Evolutionary conservation across 495 filamentous ascomycete genomes (phyloP), one percentile per base, ranked within the genome.

Genomic region (Aspergillus saccharolyticus): DNA sequence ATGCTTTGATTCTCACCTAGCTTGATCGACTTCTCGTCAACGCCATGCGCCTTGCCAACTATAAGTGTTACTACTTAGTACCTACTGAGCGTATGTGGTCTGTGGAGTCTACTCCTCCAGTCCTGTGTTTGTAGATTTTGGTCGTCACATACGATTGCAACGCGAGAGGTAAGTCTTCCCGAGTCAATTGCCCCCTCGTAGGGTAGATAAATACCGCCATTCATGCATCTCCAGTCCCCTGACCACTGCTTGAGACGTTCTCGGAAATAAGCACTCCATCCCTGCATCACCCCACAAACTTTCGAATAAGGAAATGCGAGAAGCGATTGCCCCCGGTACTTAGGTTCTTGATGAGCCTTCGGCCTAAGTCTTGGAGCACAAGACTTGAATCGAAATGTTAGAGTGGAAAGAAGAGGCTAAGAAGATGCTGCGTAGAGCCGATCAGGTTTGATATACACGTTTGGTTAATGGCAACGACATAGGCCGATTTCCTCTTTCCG

Each of bases 221-320:
- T 12, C 6, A 33, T 22, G 22, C 47, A 18, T n/a, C 47, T 50
- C 21, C 25, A 54, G 33, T 42, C 22, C 51, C 33, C 45, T 53
- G 59, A 62, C 59, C 59, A 57, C 57, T 39, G 57, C 45, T 55
- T 66, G 48, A 49, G 56, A 56, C 55, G 39, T 50, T 51, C 46
- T 54, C 25, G 39, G 48, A 57, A 56, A 63, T 66, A 69, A 69
- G 66, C 66, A 69, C 63, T 58, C 58, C 46, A 69, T 61, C 66
- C 61, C 59, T 63, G 66, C 59, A 53, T 45, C 30, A 55, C 61
- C 62, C 66, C 66, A 69, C 66, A 4, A 9, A 28, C 25, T 28
- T 28, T 43, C 28, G 1, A 5, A 20, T n/a, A 61, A 5, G 12
- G 33, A 39, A 39, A 39, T 15, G 33, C 10, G 33, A 12, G 14